Conservation (phyloP, 2,329 filamentous ascomycete genomes). For the Chaetomiaceae sp. region DNA sequence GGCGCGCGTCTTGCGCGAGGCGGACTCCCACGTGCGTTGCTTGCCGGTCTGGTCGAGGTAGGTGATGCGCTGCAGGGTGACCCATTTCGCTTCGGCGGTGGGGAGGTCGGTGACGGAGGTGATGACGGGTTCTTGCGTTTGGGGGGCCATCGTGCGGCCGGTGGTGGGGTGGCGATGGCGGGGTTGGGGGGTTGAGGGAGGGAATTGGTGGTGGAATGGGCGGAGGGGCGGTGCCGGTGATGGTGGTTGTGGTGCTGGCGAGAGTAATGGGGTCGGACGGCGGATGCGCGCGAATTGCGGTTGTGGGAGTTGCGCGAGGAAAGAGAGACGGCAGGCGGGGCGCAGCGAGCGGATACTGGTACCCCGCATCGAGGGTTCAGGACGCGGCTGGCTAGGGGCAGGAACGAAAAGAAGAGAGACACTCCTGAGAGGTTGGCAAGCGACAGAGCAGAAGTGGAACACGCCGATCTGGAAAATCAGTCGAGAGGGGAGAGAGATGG, state of each 20-base stretch:
- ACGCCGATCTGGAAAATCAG: too few relatives aligned
- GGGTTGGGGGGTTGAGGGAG: not conserved
- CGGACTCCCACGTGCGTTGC: slow-evolving; percentile 53
- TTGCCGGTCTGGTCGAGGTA: slow-evolving; percentile 52
- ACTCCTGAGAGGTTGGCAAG: too few relatives aligned
- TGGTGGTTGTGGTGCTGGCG: not conserved
- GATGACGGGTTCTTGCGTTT: slow-evolving; percentile 41
- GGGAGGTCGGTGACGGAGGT: slow-evolving; percentile 42
- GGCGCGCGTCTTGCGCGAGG: slow-evolving; percentile 50
- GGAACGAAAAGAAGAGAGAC: too few relatives aligned
- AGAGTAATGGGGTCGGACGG: not conserved
- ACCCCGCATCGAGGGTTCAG: slow-evolving; percentile 1
- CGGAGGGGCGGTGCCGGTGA: not conserved
- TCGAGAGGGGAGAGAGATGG: too few relatives aligned
- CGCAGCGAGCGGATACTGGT: slow-evolving; percentile 2
- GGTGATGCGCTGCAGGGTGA: slow-evolving; percentile 49
- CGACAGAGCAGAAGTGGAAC: too few relatives aligned
- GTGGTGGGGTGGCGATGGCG: too few relatives aligned
- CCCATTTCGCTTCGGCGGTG: slow-evolving; percentile 48
- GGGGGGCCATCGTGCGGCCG: slow-evolving; percentile 30
- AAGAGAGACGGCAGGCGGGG: slow-evolving; percentile 5
- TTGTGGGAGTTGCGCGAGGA: not conserved
- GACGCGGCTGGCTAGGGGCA: too few relatives aligned
- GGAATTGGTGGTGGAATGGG: not conserved
- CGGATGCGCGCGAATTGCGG: not conserved